A percentile compares a stretch with the other conserved stretches of the same genome.
phyloP scores from a whole-genome alignment of 192 early-diverging fungal species.

The Umbelopsis ramanniana region DNA sequence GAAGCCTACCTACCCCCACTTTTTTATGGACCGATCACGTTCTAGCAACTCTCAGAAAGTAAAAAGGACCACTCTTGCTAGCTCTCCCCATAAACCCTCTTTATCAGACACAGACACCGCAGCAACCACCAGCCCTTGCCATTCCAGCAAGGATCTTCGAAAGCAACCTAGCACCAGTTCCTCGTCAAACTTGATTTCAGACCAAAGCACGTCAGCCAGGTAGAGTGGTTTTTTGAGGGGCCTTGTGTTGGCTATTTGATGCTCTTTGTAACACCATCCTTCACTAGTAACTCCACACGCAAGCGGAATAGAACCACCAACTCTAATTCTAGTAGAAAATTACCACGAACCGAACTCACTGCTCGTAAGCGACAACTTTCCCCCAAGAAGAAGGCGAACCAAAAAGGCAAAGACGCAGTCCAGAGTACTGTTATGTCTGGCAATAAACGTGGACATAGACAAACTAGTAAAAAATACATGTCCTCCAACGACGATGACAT shows the following conservation, averaged over 20 bases:
- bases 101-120: slow-evolving; percentile 20
- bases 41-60: slow-evolving; percentile 20
- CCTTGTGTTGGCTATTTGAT: neutral
- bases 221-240: neutral
- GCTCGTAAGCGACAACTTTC: slow-evolving; percentile 6
- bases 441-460: slow-evolving; percentile 11
- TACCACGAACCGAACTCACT: neutral
- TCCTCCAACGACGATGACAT: slow-evolving; percentile 18
- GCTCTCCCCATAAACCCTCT: neutral
- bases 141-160: neutral
- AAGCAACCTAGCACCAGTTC: neutral
- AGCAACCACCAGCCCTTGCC: slow-evolving; percentile 3
- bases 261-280: neutral
- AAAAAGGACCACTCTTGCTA: slow-evolving; percentile 14
- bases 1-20: slow-evolving; percentile 4
- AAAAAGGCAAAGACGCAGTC: slow-evolving; percentile 10
- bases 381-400: neutral
- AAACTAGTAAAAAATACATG: neutral
- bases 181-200: neutral
- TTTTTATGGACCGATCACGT: slow-evolving; percentile 24
- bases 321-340: neutral
- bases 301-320: slow-evolving; percentile 7
- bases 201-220: neutral
- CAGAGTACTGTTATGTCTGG: slow-evolving; percentile 12
- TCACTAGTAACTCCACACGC: neutral